Percentiles rank a stretch among this genome's conserved stretches.
Conservation (phyloP, 176 grass and related monocot species). For the Aegilops tauschii region DNA sequence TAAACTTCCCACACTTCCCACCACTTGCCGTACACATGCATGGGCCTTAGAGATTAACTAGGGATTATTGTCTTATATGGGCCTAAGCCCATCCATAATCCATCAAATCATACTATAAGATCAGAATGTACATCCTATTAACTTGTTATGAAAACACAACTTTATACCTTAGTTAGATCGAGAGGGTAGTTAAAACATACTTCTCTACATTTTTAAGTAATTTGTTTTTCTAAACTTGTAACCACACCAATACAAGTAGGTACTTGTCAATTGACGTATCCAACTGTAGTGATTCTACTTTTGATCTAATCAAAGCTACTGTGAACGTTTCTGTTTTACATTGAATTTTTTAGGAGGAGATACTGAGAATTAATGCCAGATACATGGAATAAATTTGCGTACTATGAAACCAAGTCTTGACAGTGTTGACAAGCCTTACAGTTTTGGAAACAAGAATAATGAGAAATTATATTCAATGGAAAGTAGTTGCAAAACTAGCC, state of each 20-base stretch:
- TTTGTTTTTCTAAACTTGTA: neutral
- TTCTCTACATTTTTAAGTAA: neutral
- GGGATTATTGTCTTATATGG: too few species aligned
- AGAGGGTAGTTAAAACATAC: neutral
- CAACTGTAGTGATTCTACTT: neutral
- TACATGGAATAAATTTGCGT: neutral
- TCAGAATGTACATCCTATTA: slow-evolving; percentile 4
- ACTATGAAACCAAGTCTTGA: slow-evolving; percentile 17
- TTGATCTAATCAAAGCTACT: neutral
- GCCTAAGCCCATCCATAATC: too few species aligned
- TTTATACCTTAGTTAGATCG: neutral
- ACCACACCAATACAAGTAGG: slow-evolving; percentile 1
- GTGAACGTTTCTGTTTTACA: neutral
- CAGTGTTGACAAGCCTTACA: slow-evolving; percentile 12
- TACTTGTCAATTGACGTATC: neutral
- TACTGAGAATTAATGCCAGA: neutral
- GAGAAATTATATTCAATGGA: neutral
- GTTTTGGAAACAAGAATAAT: neutral
- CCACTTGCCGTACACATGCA: too few species aligned
- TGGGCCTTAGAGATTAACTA: too few species aligned
- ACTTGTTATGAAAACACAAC: neutral
- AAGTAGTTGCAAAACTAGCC: neutral
- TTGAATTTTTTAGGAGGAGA: neutral
- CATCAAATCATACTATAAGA: neutral
- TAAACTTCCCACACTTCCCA: too few species aligned